Evolutionary conservation across 1,284 basidiomycete species (phyloP), one percentile per base, ranked within the genome.

Genomic region (Ustilago esculenta): DNA sequence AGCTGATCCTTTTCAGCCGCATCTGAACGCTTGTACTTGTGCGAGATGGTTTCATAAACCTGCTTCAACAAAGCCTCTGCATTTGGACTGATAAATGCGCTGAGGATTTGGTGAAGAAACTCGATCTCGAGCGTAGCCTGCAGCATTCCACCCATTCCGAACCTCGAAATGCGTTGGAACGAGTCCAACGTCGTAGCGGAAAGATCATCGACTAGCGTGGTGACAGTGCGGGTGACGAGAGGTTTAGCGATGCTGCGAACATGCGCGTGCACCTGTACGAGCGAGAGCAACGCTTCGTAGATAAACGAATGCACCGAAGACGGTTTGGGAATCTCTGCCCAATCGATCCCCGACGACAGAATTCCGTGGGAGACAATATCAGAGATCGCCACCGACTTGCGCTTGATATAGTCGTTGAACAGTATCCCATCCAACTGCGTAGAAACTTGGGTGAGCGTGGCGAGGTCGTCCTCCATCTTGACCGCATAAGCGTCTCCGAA

Each of bases 121-220:
- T 98, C 96, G 73, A 98, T 97, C 83, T 98, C 96, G 25, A 99
- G 88, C 2, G 96, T 98, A 2, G 96, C 95, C 90, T 96, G 78
- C 29, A 99, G 86, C 96, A 98, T 98, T 11, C 96, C 96, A 40
- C 96, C 96, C 88, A 96, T 96, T 15, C 95, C 94, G 78, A 97
- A 97, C 34, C 89, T 86, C 70, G 88, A 88, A 27, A 98, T 89
- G 81, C 91, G 88, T 63, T 87, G 87, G 87, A 98, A 96, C 78
- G 89, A 90, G 7, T 86, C 86, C 50, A 97, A 84, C 0, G 92
- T 90, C 70, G 92, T 90, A 7, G 88, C 85, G 5, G 92, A 90
- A 14, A 97, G 85, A 60, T 90, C 88, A 60, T 94, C 90, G 10
- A 95, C 90, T 8, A 98, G 86, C 7, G 88, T 86, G 59, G 88